A percentile compares a stretch with the other conserved stretches of the same genome.
phyloP scores from a whole-genome alignment of 2,329 filamentous ascomycete species.

The Lomentospora prolificans region DNA sequence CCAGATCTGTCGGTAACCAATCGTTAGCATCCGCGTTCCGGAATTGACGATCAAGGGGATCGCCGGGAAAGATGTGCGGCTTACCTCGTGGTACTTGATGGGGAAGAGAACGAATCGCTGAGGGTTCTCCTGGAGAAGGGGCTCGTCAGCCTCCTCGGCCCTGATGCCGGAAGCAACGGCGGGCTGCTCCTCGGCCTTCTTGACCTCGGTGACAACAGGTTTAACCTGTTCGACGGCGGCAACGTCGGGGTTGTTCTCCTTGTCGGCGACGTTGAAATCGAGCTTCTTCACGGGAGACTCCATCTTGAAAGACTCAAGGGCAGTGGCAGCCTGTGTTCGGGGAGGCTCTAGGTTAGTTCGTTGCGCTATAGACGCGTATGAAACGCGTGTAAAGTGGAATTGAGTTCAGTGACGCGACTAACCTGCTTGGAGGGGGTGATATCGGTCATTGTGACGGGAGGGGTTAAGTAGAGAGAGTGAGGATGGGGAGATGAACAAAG shows the following conservation, averaged over 20 bases:
- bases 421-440: constrained; percentile 55
- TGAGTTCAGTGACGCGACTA: constrained; percentile 21
- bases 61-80: constrained; percentile 28
- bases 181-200: constrained; percentile 32
- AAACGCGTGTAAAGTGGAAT: constrained; percentile 1
- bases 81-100: constrained; percentile 98
- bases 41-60: neutral
- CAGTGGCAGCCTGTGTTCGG: constrained; percentile 63
- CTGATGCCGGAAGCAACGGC: constrained; percentile 44
- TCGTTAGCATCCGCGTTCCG: neutral
- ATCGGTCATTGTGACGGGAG: constrained; percentile 54
- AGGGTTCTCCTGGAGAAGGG: constrained; percentile 88
- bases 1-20: constrained; percentile 63
- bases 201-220: constrained; percentile 29
- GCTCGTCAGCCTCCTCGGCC: constrained; percentile 70
- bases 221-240: constrained; percentile 47
- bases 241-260: constrained; percentile 57
- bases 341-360: neutral
- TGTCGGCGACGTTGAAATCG: constrained; percentile 62
- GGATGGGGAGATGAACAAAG: neutral
- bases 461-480: neutral
- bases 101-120: constrained; percentile 96
- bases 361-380: neutral
- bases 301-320: constrained; percentile 83
- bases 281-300: constrained; percentile 89